Percentiles rank a stretch among this genome's conserved stretches.
These are phyloP conservation scores for Zygosaccharomyces sapae DNA, from an alignment of 1,139 yeast species.

Conservation along the genomic window DNA sequence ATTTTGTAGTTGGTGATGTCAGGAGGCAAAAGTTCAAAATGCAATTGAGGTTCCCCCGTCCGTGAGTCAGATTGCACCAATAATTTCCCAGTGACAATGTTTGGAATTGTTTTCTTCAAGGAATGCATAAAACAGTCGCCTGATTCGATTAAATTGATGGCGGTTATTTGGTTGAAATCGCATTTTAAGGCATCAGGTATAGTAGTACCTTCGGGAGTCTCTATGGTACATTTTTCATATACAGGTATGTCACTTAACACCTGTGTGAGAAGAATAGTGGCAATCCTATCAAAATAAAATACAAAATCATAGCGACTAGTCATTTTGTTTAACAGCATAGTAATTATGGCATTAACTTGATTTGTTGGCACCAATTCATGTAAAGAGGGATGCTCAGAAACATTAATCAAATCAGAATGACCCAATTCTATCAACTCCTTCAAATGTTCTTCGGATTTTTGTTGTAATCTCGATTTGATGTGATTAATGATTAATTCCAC, in stretches of 20 bases:
- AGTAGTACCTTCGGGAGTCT: conserved; percentile 45
- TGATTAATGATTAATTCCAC: conserved; percentile 75
- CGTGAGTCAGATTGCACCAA: conserved; percentile 80
- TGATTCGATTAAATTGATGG: conserved; percentile 78
- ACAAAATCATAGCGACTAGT: conserved; percentile 73
- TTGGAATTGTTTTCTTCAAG: conserved; percentile 69
- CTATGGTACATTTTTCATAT: conserved; percentile 32
- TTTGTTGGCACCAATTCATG: conserved; percentile 52
- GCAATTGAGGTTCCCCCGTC: conserved; percentile 93
- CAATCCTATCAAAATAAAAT: conserved; percentile 78
- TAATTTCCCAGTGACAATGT: conserved; percentile 72
- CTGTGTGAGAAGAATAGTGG: conserved; percentile 59
- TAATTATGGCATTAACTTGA: conserved; percentile 68
- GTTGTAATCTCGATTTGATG: conserved; percentile 63
- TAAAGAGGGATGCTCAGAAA: conserved; percentile 20
- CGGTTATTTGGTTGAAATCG: conserved; percentile 49
- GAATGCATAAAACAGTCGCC: conserved; percentile 90
- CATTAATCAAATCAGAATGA: conserved; percentile 16
- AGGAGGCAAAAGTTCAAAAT: conserved; percentile 60
- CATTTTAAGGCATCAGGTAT: conserved; percentile 42
- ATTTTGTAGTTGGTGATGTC: conserved; percentile 38
- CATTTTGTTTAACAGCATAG: conserved; percentile 55
- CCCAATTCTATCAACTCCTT: conserved; percentile 38
- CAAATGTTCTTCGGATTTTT: conserved; percentile 65
- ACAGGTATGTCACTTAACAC: conserved; percentile 52